Evolutionary conservation across 192 early-diverging fungal genomes (phyloP).

Genomic region (Coemansia sp.): DNA sequence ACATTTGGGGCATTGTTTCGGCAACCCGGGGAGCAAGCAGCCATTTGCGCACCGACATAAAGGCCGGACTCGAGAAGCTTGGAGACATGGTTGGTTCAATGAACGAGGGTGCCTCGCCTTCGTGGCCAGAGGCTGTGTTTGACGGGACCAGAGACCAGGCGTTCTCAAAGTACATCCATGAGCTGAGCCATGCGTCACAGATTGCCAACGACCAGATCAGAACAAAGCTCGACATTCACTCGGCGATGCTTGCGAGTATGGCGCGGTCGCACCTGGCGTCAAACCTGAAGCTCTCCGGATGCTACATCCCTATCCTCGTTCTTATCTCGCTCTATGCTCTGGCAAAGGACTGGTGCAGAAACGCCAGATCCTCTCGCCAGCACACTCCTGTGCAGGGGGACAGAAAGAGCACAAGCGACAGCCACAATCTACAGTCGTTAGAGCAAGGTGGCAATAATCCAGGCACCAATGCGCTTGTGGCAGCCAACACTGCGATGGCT

Average conservation of each 20-base stretch:
- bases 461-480: slow-evolving; percentile 13
- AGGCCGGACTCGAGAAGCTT: slow-evolving; percentile 25
- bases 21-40: slow-evolving; percentile 24
- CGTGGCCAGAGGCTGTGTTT: slow-evolving; percentile 46
- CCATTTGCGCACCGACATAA: slow-evolving; percentile 34
- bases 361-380: slow-evolving; percentile 7
- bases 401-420: not conserved
- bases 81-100: slow-evolving; percentile 19
- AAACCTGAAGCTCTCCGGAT: slow-evolving; percentile 33
- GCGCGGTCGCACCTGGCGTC: slow-evolving; percentile 13
- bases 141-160: slow-evolving; percentile 25
- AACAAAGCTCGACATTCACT: slow-evolving; percentile 31
- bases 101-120: slow-evolving; percentile 15
- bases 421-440: not conserved
- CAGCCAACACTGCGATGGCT: slow-evolving; percentile 19
- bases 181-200: slow-evolving; percentile 33
- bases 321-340: slow-evolving; percentile 7
- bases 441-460: not conserved
- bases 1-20: slow-evolving; percentile 8
- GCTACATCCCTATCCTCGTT: slow-evolving; percentile 23
- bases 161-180: slow-evolving; percentile 26
- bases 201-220: slow-evolving; percentile 27
- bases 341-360: not conserved
- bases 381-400: not conserved
- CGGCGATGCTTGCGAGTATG: slow-evolving; percentile 23